Conservation (phyloP, 208 protist genomes). For the Crithidia mellificae region DNA sequence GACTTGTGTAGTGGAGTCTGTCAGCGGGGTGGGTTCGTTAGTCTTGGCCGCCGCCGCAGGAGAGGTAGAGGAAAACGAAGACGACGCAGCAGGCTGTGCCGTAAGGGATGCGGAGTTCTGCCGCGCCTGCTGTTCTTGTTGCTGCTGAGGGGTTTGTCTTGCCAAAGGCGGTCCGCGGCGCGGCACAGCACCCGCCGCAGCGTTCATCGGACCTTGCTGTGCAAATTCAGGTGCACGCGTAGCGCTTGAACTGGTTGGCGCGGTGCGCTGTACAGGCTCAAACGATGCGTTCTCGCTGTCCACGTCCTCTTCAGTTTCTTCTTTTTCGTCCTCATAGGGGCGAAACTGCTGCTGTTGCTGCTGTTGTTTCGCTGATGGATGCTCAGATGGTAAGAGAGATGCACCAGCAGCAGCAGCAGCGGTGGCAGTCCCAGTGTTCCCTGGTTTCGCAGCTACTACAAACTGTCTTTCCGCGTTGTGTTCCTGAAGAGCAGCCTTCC, state of each 20-base stretch:
- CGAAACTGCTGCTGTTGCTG: no score
- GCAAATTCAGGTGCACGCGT: no score
- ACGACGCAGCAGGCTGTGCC: not conserved
- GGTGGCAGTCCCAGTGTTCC: no score
- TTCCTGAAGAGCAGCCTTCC: no score
- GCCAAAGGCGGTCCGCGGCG: conserved; percentile 16
- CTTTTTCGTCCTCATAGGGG: not conserved
- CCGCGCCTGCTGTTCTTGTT: no score
- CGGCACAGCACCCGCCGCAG: not conserved
- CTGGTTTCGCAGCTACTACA: no score
- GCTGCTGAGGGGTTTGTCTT: not conserved
- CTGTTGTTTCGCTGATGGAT: not conserved
- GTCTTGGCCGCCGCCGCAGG: not conserved
- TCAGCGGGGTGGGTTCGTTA: not conserved
- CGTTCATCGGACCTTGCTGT: not conserved
- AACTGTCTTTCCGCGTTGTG: no score
- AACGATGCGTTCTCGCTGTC: not conserved
- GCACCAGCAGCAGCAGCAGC: not conserved
- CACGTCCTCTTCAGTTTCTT: not conserved
- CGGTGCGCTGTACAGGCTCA: not conserved
- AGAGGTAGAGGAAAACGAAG: not conserved
- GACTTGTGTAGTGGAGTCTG: not conserved
- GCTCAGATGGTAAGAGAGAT: no score
- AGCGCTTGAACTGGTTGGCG: not conserved
- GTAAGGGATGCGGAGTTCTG: no score